Evolutionary conservation across 2,329 filamentous ascomycete genomes (phyloP).

Genomic region (Chaetomium sp.): DNA sequence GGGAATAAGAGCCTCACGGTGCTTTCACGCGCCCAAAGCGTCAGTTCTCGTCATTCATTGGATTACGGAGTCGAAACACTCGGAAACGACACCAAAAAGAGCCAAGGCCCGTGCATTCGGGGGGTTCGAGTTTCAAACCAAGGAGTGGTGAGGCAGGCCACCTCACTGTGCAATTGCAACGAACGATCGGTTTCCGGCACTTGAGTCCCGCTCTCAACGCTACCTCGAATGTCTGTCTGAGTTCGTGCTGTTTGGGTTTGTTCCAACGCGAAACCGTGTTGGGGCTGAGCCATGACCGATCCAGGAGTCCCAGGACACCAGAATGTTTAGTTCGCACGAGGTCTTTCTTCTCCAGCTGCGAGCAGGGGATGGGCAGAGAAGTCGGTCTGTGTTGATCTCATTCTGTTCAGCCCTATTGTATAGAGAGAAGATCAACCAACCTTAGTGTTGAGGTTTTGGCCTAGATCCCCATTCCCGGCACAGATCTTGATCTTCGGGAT

Average conservation of each 20-base stretch:
- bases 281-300: not conserved
- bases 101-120: conserved; percentile 5
- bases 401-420: not conserved
- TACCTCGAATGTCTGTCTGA: not conserved
- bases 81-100: not conserved
- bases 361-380: not conserved
- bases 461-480: not conserved
- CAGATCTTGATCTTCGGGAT: conserved; percentile 8
- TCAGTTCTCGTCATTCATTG: not conserved
- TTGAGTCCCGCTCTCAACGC: not conserved
- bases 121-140: conserved; percentile 11
- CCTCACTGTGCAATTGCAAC: not conserved
- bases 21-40: not conserved
- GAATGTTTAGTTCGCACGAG: not conserved
- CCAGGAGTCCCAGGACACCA: not conserved
- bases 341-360: not conserved
- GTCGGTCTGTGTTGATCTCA: not conserved
- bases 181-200: not conserved
- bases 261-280: conserved; percentile 5
- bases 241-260: not conserved
- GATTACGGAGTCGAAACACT: conserved; percentile 6
- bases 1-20: conserved; percentile 7
- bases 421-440: not conserved
- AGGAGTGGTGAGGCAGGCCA: conserved; percentile 4
- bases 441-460: not conserved